Evolutionary conservation across 352 stramenopile genomes (phyloP), one percentile per base, ranked within the genome.

Genomic region (Globisporangium acanthophoron): DNA sequence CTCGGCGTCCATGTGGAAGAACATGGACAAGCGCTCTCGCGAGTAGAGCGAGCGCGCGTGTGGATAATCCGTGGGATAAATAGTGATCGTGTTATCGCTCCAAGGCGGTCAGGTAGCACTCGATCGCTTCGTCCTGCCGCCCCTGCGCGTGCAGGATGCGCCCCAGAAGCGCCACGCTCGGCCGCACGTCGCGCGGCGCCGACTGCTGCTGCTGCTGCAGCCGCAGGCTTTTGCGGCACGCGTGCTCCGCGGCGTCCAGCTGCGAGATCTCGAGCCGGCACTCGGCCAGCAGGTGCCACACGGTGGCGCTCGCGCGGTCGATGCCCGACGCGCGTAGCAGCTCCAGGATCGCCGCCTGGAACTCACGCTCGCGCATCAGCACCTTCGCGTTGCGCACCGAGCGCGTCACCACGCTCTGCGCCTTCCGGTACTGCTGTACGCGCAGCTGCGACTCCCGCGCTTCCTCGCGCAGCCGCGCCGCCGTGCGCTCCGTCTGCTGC

Each of bases 21-120:
- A 77, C 56, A 72, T 77, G 66, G 64, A 73, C 46, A 62, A 58
- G 40, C 54, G 67, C 27, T 21, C 57, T 2, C 40, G 59, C 21
- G 63, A 59, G 33, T 62, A 62, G 52, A 49, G 15, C 20, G 21
- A 20, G 39, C 5, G 18, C n/a, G 43, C 40, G 40, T 15, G 18
- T 40, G 5, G 41, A 47, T 24, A 39, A 61, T 5, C 12, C 37
- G 37, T 12, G 37, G 37, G 37, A 43, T 65, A 65, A 65, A 65
- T 65, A 65, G 31, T 18, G 37, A 12, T 11, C 20, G 39, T 52
- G 15, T 39, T 68, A 71, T 56, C 69, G 76, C 52, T 74, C 71
- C 52, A 87, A 68, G 53, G 73, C 73, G 62, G 63, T 74, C 74
- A 80, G 74, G 79, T 79, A 87, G 72, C 74, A 87, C 58, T 80